These are phyloP conservation scores for Spiraea crenata DNA, from an alignment of 331 rosid genomes.

Conservation along the genomic window DNA sequence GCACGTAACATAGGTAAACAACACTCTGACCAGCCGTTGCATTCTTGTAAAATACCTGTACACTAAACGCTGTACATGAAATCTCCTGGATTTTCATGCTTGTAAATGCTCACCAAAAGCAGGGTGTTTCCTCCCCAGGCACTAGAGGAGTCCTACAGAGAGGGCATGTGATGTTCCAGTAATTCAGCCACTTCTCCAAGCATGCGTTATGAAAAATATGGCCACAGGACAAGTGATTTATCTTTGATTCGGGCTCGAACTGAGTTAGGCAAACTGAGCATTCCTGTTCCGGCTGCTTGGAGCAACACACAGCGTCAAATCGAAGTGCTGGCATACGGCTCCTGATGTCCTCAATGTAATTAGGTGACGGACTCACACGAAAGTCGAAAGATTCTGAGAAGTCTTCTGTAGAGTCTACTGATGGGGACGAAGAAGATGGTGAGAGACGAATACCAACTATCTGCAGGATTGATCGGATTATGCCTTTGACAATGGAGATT, in stretches of 20 bases:
- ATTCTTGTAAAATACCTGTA: conserved; percentile 31
- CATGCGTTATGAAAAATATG: conserved; percentile 80
- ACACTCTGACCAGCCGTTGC: conserved; percentile 33
- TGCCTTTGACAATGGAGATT: conserved; percentile 71
- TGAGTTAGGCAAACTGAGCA: conserved; percentile 75
- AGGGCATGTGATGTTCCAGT: conserved; percentile 93
- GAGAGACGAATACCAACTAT: conserved; percentile 56
- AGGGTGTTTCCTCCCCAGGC: conserved; percentile 63
- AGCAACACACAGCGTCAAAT: conserved; percentile 42
- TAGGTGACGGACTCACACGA: conserved; percentile 38
- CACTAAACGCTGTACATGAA: conserved; percentile 59
- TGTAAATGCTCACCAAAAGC: conserved; percentile 48
- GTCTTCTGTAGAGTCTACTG: conserved; percentile 39
- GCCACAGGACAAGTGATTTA: conserved; percentile 70
- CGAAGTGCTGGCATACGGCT: conserved; percentile 49
- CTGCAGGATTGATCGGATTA: conserved; percentile 67
- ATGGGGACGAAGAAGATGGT: conserved; percentile 29
- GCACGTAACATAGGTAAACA: conserved; percentile 23
- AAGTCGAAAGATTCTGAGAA: conserved; percentile 47
- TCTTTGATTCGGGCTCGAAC: conserved; percentile 75
- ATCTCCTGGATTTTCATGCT: conserved; percentile 22
- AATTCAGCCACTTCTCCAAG: conserved; percentile 88
- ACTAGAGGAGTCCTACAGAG: conserved; percentile 83
- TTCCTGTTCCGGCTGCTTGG: conserved; percentile 49
- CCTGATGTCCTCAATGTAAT: conserved; percentile 57